These are phyloP conservation scores for Helotiales sp. DNA, from an alignment of 2,329 filamentous ascomycete genomes.

Conservation along the genomic window DNA sequence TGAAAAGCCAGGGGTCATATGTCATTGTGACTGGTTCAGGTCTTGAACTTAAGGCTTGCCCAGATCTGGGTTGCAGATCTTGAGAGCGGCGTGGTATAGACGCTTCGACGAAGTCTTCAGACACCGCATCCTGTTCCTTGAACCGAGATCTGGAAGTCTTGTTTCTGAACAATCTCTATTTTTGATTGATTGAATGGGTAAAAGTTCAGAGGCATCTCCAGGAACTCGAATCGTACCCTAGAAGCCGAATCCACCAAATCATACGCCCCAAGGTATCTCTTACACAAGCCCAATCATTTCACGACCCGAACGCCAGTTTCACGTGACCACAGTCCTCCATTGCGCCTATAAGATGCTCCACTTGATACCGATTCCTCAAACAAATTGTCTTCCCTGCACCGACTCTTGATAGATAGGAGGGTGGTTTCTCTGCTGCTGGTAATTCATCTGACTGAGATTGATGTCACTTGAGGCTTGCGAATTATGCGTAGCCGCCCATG, in stretches of 20 bases:
- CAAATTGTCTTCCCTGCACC: slow-evolving; percentile 2
- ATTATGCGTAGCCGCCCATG: slow-evolving; percentile 9
- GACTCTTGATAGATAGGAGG: slow-evolving; percentile 11
- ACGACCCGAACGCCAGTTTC: slow-evolving; percentile 1
- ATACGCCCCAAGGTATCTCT: neutral
- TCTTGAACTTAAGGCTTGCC: neutral
- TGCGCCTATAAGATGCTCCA: neutral
- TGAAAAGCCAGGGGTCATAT: neutral
- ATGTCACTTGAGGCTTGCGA: slow-evolving; percentile 18
- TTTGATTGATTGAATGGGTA: no score
- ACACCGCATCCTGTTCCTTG: neutral
- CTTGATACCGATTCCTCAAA: neutral
- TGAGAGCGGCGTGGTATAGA: neutral
- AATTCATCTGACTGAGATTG: slow-evolving; percentile 15
- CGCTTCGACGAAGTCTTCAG: neutral
- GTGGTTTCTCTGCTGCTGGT: slow-evolving; percentile 9
- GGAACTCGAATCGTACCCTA: neutral
- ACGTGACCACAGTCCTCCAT: neutral
- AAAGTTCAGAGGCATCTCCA: neutral
- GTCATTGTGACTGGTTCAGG: neutral
- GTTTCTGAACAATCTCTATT: neutral
- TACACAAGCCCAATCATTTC: neutral
- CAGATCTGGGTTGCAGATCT: neutral
- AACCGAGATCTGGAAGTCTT: neutral
- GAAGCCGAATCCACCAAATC: neutral